phyloP scores from a whole-genome alignment of 495 filamentous ascomycete genomes.

The Cercophora sp. region DNA sequence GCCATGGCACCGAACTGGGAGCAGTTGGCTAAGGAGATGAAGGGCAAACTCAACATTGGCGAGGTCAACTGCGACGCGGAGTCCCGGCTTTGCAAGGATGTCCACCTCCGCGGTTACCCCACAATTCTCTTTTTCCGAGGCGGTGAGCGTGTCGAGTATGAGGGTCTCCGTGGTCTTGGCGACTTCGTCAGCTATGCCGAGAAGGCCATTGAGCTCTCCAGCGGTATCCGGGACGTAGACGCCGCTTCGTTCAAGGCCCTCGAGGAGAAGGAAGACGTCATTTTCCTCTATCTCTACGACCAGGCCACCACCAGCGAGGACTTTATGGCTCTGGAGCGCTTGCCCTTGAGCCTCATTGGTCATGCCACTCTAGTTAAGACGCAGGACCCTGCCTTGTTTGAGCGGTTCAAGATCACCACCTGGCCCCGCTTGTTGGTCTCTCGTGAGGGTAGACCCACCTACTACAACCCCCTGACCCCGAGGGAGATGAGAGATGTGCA shows the following conservation, averaged over 20 bases:
- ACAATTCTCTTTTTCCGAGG: constrained; percentile 92
- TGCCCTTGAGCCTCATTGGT: constrained; percentile 82
- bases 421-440: constrained; percentile 91
- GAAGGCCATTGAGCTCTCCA: constrained; percentile 75
- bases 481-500: constrained; percentile 84
- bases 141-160: constrained; percentile 87
- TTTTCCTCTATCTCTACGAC: constrained; percentile 97
- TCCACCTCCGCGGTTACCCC: constrained; percentile 70
- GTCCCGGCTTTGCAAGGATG: constrained; percentile 82
- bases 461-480: constrained; percentile 79
- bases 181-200: constrained; percentile 83
- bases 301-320: constrained; percentile 89
- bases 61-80: constrained; percentile 94
- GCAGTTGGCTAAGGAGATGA: constrained; percentile 84
- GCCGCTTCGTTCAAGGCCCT: constrained; percentile 71
- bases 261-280: constrained; percentile 89
- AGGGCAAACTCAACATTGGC: constrained; percentile 81
- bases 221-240: constrained; percentile 75
- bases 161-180: constrained; percentile 86
- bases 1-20: constrained; percentile 86
- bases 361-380: constrained; percentile 91
- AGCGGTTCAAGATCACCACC: constrained; percentile 88
- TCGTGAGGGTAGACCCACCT: constrained; percentile 80
- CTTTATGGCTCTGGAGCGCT: constrained; percentile 78
- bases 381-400: constrained; percentile 63